Base-by-base conservation (phyloP, 1,284 basidiomycete genomes). In the Cryptococcus wingfieldii region DNA sequence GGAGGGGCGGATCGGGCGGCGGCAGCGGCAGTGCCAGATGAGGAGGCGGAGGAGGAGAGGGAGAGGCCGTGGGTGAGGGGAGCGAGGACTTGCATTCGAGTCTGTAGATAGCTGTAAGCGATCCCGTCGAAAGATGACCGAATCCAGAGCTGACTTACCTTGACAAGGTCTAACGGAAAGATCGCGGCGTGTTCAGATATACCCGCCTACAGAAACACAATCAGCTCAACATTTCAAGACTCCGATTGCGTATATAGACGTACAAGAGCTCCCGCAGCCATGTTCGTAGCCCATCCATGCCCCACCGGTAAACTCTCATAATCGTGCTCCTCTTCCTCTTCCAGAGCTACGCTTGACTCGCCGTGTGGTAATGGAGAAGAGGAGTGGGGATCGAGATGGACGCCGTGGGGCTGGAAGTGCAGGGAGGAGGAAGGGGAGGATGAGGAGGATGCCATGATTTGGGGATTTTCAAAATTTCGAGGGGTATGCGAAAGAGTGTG, bases 161-260 rank as follows among this genome's bases (percentile, higher is more conserved):
- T 98, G 76, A 99, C 96, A 69, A 90, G 93, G 79, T 99, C 96
- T 62, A 98, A 82, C 4, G 96, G 96, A 74, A 91, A 99, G 89
- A 99, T 98, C 73, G 96, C 91, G 27, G 94, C 90, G 79, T 99
- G 96, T 77, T 99, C 96, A 54, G 92, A 93, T 68, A 99, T 98
- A 60, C 96, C 96, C 65, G 96, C 95, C 90, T 94, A 73, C 5
- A 19, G 56, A 45, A 44, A 8, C 5, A 9, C 28, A 12, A 37
- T 49, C n/a, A 42, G 56, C 25, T 38, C 23, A 25, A 37, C 44
- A 6, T 4, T 39, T n/a, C 13, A 18, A 18, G 25, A 52, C 43
- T 39, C 34, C 50, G 28, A 19, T 43, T 39, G 28, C 14, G 34
- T 52, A 12, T 1, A 50, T n/a, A 6, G 34, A 56, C 89, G 79